phyloP scores from a whole-genome alignment of 108 stramenopile genomes.

The Skeletonema marinoi region DNA sequence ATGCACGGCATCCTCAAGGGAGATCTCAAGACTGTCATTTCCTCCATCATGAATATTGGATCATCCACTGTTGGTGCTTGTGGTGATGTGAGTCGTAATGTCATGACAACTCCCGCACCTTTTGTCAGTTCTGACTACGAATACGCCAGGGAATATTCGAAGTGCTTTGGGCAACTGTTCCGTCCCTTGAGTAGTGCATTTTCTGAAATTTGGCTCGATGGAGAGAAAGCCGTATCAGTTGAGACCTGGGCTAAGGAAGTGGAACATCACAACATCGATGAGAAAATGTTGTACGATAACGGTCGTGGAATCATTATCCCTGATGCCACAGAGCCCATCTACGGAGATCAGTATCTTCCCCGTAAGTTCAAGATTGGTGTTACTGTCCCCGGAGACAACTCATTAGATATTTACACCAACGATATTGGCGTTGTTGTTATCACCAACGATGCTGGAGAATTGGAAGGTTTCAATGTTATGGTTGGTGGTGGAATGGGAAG shows the following conservation, averaged over 20 bases:
- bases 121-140: conserved; percentile 76
- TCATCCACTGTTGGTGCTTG: conserved; percentile 97
- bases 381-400: conserved; percentile 96
- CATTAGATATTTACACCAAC: conserved; percentile 96
- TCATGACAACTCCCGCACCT: conserved; percentile 95
- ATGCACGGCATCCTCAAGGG: conserved; percentile 98
- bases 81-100: conserved; percentile 97
- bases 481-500: conserved; percentile 99
- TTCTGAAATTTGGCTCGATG: conserved; percentile 95
- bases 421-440: conserved; percentile 95
- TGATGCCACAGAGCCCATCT: conserved; percentile 91
- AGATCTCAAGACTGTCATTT: conserved; percentile 93
- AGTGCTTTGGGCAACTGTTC: conserved; percentile 94
- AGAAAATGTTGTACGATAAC: conserved; percentile 73
- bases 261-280: conserved; percentile 74
- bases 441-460: conserved; percentile 68
- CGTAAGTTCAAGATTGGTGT: conserved; percentile 99
- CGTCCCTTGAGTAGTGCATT: conserved; percentile 94
- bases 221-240: conserved; percentile 92
- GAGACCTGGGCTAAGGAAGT: conserved; percentile 91
- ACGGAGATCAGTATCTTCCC: conserved; percentile 96
- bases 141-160: conserved; percentile 80
- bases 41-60: conserved; percentile 95
- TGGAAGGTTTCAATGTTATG: conserved; percentile 94
- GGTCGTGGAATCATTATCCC: conserved; percentile 87